Base-by-base conservation (phyloP, 2,329 filamentous ascomycete genomes). In the Xylaria sp. region DNA sequence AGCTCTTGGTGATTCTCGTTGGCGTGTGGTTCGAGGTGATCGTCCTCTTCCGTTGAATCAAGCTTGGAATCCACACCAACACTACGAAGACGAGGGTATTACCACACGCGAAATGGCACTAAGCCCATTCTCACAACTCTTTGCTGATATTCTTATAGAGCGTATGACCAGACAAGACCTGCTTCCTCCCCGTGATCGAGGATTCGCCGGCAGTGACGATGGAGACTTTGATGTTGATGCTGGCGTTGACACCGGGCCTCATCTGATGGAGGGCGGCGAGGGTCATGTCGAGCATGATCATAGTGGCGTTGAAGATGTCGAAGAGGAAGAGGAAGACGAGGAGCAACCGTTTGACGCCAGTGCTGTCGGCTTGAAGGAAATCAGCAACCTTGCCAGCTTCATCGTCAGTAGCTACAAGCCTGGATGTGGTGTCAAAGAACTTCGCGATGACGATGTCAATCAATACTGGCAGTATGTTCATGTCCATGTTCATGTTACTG, bases 381-480 rank as follows among this genome's bases (percentile, higher is more conserved):
- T 95, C 74, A 92, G 90, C 70, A 93, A 92, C 65, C 83, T 95
- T 19, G 92, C 91, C 33, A 90, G 89, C 67, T 94, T 92, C 82
- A 94, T 90, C 11, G 91, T 94, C 69, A 92, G 89, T 74, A 92
- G 87, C 72, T 88, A 88, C 72, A 95, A 95, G 77, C 91, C 90
- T 0, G 91, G 91, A 40, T 92, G 90, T 69, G 90, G 90, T 1
- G 88, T 94, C 14, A 87, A 89, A 25, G 90, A 92, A 72, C 84
- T 95, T 19, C 86, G 91, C 33, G 88, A 86, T 65, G 90, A 93
- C 15, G 89, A 92, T 62, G 84, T 90, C 7, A 83, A 84, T 63
- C 83, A 87, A 54, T 95, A 90, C 77, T 95, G 92, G 92, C 92
- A 95, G 88, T 89, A 78, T 70, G 86, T 78, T 37, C 14, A n/a